Percentiles rank a stretch among this genome's conserved stretches.
phyloP scores from a whole-genome alignment of 139 green algal species.

The Micromonas commoda region DNA sequence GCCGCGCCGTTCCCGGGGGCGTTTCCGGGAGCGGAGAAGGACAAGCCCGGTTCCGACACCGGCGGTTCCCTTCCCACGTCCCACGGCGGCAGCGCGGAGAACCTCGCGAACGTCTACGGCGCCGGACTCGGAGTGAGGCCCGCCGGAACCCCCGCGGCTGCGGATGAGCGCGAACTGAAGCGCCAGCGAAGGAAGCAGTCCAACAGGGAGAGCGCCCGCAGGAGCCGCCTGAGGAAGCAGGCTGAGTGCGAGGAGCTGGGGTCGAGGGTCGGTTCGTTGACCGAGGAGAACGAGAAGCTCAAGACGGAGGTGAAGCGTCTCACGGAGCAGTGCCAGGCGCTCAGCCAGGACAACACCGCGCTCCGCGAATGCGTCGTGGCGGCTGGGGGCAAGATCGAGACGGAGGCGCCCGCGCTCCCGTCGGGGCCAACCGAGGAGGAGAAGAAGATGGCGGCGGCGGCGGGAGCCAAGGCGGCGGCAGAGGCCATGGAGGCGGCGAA shows the following conservation, averaged over 20 bases:
- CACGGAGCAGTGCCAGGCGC: background rate
- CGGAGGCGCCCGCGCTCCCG: background rate
- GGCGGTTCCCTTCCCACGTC: too few species aligned
- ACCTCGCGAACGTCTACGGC: background rate
- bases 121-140: background rate
- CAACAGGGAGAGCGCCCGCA: conserved; percentile 68
- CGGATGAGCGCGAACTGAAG: conserved; percentile 64
- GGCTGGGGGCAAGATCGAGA: background rate
- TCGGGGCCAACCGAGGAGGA: background rate
- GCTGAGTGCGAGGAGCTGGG: conserved; percentile 51
- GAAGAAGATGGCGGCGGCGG: background rate
- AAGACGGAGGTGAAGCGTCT: background rate
- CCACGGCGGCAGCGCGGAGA: background rate
- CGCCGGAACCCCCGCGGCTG: background rate
- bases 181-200: conserved; percentile 66
- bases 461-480: background rate
- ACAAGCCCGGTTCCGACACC: too few species aligned
- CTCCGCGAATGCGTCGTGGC: background rate
- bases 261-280: background rate
- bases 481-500: background rate
- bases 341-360: background rate
- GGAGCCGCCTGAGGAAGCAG: conserved; percentile 65
- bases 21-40: too few species aligned
- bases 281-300: conserved; percentile 6
- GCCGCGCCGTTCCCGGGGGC: too few species aligned